These are phyloP conservation scores for Sarocladium oryzae DNA, from an alignment of 2,329 filamentous ascomycete genomes.

Conservation along the genomic window DNA sequence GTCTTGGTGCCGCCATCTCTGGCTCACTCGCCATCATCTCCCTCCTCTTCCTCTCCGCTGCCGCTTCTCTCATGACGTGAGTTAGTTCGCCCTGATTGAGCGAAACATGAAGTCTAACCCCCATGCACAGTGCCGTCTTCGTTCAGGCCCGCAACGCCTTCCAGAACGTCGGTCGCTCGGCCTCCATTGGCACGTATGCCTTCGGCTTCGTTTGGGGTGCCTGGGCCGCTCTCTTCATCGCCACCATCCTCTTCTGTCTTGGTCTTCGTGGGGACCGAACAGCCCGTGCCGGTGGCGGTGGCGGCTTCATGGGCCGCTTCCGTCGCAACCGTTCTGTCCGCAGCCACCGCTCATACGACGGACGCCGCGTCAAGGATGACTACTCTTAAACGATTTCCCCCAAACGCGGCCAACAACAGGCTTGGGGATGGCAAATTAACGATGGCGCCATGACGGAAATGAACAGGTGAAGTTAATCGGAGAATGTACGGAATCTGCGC, in stretches of 20 bases:
- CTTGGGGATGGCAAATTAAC: not conserved
- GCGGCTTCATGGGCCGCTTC: conserved; percentile 17
- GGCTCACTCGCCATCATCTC: conserved; percentile 51
- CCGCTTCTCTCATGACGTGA: conserved; percentile 70
- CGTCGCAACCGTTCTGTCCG: conserved; percentile 27
- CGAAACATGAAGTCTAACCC: no score
- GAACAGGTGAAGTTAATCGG: not conserved
- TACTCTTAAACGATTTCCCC: no score
- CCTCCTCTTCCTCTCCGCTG: conserved; percentile 62
- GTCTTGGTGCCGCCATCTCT: conserved; percentile 62
- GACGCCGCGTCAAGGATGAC: conserved; percentile 63
- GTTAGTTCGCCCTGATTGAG: conserved; percentile 20
- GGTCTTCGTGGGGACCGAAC: conserved; percentile 48
- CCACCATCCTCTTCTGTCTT: conserved; percentile 60
- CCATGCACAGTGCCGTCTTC: conserved; percentile 46
- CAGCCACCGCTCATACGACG: conserved; percentile 33
- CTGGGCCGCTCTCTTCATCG: conserved; percentile 58
- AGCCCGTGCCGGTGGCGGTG: conserved; percentile 15
- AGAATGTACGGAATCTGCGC: not conserved
- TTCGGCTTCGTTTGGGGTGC: conserved; percentile 75
- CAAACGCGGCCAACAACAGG: no score
- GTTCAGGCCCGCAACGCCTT: conserved; percentile 66
- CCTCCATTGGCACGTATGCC: conserved; percentile 58
- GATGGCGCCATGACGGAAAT: not conserved
- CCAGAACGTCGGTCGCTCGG: conserved; percentile 44